Evolutionary conservation across 176 grass and related monocot genomes (phyloP), one percentile per base, ranked within the genome.

Genomic region (Raddia distichophylla): DNA sequence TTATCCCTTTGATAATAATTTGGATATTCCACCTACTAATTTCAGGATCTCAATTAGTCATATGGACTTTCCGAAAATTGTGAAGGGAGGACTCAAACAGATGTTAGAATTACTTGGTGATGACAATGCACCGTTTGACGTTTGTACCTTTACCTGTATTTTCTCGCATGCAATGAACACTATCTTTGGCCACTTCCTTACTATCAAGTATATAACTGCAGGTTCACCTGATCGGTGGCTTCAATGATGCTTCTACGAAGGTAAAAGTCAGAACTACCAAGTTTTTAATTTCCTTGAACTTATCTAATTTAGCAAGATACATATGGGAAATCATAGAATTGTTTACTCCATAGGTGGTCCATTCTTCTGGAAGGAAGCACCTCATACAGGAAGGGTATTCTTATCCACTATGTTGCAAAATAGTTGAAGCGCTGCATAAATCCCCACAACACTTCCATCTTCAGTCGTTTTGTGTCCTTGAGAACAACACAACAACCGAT

Each of bases 161-260:
- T 80, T 80, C 67, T 10, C 56, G 62, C 27, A 22, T 42, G 32
- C 17, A 58, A 73, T 77, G 60, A 75, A 74, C 5, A 53, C 22
- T 20, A 47, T 57, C 33, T 4, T 82, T 85, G 67, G 69, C 13
- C 37, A 40, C 51, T 27, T 78, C 77, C 84, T 89, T 75, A 85
- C 50, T 46, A 74, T 51, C 64, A 35, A 68, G 50, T 18, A 56
- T 82, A 86, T 75, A 9, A 69, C 50, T 91, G 82, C 89, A 99
- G 96, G 87, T 99, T 79, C 87, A 93, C 69, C 63, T 95, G 14
- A 82, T 95, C 51, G 96, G 96, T 84, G 86, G 84, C 51, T 99
- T 95, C 49, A 74, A 91, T 81, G 96, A 99, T 75, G 66, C 67
- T 71, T 90, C 91, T 54, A 88, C 75, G 76, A 87, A 91, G 78